Percentiles rank a stretch among this genome's conserved stretches.
Evolutionary conservation across 768 basidiomycete genomes (phyloP).

Genomic region (Auricularia sp.): DNA sequence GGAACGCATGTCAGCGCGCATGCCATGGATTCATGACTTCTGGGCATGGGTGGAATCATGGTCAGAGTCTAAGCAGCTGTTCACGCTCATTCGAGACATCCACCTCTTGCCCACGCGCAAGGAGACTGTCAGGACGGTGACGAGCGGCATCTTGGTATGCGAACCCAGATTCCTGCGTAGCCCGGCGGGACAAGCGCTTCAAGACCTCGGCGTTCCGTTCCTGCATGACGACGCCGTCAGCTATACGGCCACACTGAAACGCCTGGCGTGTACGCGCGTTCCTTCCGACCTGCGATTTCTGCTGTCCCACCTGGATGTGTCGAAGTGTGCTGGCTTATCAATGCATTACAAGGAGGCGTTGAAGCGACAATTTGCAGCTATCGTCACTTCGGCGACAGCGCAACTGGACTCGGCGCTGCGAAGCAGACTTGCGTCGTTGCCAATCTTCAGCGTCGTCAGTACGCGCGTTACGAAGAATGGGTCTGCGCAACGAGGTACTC

Average conservation of each 20-base stretch:
- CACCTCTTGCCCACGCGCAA: constrained; percentile 26
- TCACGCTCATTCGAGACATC: constrained; percentile 14
- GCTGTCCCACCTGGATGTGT: background rate
- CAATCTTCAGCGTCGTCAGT: background rate
- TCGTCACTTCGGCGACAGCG: background rate
- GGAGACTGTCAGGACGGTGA: constrained; percentile 13
- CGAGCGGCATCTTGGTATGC: constrained; percentile 13
- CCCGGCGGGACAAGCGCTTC: constrained; percentile 22
- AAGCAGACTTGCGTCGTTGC: background rate
- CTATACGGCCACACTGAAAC: constrained; percentile 30
- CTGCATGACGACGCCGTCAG: constrained; percentile 17
- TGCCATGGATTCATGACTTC: constrained; percentile 30
- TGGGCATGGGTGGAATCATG: constrained; percentile 34
- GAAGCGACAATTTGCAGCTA: background rate
- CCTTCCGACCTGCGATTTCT: constrained; percentile 1
- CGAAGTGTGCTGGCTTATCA: background rate
- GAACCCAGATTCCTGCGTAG: constrained; percentile 11
- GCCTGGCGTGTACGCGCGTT: background rate
- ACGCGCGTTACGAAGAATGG: background rate
- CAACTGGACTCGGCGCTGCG: background rate
- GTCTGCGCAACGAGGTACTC: background rate
- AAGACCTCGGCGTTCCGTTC: constrained; percentile 28
- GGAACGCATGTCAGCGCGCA: constrained; percentile 7
- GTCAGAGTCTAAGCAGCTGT: constrained; percentile 13
- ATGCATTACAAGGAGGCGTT: background rate